Evolutionary conservation across 208 protist genomes (phyloP).

Genomic region (Trypanosomatidae sp.): DNA sequence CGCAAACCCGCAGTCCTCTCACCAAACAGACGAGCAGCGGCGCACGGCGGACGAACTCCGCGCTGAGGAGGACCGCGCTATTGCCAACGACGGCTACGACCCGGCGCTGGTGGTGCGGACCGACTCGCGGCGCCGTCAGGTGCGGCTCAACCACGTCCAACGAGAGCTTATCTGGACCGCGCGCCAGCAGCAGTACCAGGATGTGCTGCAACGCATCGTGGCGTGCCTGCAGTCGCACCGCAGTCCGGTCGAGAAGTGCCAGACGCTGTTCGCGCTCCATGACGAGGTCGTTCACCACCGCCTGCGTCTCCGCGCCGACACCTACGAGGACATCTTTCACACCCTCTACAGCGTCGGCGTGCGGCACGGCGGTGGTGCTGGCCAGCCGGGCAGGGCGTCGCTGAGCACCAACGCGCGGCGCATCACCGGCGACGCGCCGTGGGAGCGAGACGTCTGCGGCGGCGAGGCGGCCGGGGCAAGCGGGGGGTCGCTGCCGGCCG

Average conservation of each 20-base stretch:
- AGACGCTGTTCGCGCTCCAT: constrained; percentile 59
- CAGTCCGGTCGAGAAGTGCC: constrained; percentile 60
- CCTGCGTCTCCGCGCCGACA: constrained; percentile 76
- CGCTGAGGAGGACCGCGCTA: constrained; percentile 4
- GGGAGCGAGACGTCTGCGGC: constrained; percentile 3
- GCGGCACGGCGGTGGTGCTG: constrained; percentile 12
- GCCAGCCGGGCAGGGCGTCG: constrained; percentile 17
- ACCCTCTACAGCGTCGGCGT: constrained; percentile 55
- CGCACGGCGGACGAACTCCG: constrained; percentile 11
- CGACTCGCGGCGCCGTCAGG: constrained; percentile 33
- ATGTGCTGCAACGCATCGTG: constrained; percentile 48
- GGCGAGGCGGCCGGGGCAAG: background rate
- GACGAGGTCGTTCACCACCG: constrained; percentile 57
- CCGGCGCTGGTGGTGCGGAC: constrained; percentile 50
- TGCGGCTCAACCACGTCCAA: constrained; percentile 55
- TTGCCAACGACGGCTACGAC: constrained; percentile 33
- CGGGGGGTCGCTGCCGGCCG: constrained; percentile 31
- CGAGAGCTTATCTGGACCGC: constrained; percentile 55
- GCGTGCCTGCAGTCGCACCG: constrained; percentile 66
- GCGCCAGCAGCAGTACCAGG: constrained; percentile 59
- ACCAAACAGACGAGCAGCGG: constrained; percentile 17
- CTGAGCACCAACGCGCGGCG: constrained; percentile 11
- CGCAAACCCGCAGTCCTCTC: background rate
- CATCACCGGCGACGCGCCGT: constrained; percentile 1
- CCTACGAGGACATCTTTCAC: constrained; percentile 85